These are phyloP conservation scores for Melaleuca alternifolia DNA, from an alignment of 345 rosid genomes.

Conservation along the genomic window DNA sequence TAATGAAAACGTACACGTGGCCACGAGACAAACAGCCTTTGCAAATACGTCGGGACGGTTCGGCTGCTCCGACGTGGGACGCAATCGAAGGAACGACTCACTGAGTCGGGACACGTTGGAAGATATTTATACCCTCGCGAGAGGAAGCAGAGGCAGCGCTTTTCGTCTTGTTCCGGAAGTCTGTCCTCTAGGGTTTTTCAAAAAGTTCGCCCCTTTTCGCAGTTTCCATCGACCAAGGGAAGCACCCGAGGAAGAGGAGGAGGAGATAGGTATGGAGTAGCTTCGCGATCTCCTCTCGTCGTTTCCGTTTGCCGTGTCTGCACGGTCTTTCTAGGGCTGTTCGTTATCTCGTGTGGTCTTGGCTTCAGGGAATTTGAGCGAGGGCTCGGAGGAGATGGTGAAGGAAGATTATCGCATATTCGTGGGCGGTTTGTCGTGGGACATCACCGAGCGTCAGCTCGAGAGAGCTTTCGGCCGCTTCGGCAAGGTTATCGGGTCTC, in stretches of 20 bases:
- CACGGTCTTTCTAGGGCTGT: background rate
- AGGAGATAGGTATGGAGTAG: background rate
- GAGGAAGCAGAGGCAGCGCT: background rate
- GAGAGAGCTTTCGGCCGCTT: conserved; percentile 70
- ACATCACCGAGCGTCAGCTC: conserved; percentile 76
- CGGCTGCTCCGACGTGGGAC: background rate
- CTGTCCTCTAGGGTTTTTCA: background rate
- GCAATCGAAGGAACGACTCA: background rate
- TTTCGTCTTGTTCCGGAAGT: background rate
- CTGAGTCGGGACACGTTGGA: background rate
- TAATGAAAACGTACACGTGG: background rate
- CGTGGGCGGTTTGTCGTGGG: conserved; percentile 90
- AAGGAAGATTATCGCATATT: conserved; percentile 80
- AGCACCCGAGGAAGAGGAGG: background rate
- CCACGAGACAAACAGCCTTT: background rate
- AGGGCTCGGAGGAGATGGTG: conserved; percentile 39
- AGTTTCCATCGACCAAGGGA: background rate
- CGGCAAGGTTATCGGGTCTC: conserved; percentile 77
- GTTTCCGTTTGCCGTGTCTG: background rate
- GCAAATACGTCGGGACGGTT: background rate
- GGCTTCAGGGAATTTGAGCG: background rate
- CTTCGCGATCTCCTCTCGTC: background rate
- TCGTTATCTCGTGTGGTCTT: background rate
- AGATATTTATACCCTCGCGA: background rate
- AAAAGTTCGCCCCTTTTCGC: background rate